Base-by-base conservation (phyloP, 1,284 basidiomycete genomes). In the Ustilago crameri region DNA sequence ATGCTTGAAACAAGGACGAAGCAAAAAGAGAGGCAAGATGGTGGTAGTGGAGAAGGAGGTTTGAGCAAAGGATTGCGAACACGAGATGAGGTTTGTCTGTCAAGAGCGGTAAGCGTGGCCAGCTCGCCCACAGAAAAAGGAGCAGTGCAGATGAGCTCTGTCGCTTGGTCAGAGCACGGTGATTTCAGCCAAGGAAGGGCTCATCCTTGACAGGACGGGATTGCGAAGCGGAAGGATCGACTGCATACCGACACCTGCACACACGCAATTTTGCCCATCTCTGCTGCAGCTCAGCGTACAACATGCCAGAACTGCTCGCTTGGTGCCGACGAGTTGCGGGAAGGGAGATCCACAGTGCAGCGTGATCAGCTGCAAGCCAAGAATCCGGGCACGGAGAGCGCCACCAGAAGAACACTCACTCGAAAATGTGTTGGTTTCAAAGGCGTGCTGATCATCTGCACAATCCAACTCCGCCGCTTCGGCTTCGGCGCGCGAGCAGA, bases 401-500 rank as follows among this genome's bases (percentile, higher is more conserved):
- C 45, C 30, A 32, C 0, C 10, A 22, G 32, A 5, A 18, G n/a
- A 5, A 37, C 20, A 17, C 26, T 27, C 17, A 20, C 3, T 17
- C 2, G 23, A 48, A 18, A 12, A 30, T 43, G 58, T 61, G 64
- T 61, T 67, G 64, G 57, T 67, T 51, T 67, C 57, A 56, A n/a
- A 43, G 17, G 30, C 30, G 20, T 20, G 38, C 14, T 30, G 45
- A 12, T 32, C 17, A 55, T 51, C 54, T 53, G 61, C 61, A 57
- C n/a, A 5, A 32, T 55, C 41, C 59, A 50, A 54, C 46, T 56
- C 53, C 35, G 40, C 34, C 20, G 55, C 42, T 32, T 51, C 49
- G 45, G 35, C 44, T 30, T 51, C 44, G 50, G 57, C 50, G 38
- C 35, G 37, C 24, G 9, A 37, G 35, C 35, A n/a, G 14, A 37